Base-by-base conservation (phyloP, 2,329 filamentous ascomycete genomes). In the Alternaria postmessia region DNA sequence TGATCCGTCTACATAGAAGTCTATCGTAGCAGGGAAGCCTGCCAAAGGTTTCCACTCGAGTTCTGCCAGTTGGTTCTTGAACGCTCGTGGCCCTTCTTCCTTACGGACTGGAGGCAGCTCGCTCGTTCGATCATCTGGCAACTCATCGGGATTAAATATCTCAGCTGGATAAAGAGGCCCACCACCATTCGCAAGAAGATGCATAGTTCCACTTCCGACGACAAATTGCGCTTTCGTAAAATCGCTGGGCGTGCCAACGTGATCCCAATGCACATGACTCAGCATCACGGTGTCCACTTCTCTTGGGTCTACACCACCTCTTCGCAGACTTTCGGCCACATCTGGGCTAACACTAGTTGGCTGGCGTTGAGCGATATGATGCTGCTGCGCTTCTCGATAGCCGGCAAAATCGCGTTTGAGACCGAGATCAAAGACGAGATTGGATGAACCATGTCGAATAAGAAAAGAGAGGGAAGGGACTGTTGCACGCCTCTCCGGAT, bases 251-350 rank as follows among this genome's bases (percentile, higher is more conserved):
- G 84, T 85, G n/a, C 86, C 86, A 38, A 84, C 79, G 62, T 88
- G 86, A 65, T 88, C 86, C 79, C 84, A 87, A 65, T 88, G 85
- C 0, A 85, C 79, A 59, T 88, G 86, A 64, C 81, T 84, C 1
- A 86, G 70, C 7, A 87, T 75, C 5, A 84, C 76, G 6, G 74
- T 71, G 54, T 82, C 70, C 14, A 83, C 72, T 7, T 78, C 74
- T 8, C 60, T 59, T 1, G 80, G 75, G 5, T 71, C 60, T 2
- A 83, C 53, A 1, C 78, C 78, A 5, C 80, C 81, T 48, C 62
- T 59, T 49, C 71, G 68, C 39, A 85, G 65, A 54, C 64, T 69
- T 3, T 71, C 74, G 1, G 78, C 79, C 14, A 80, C 81, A 58
- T 84, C 84, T 0, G 83, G 83, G 3, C 74, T 70, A 1, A 80